phyloP scores from a whole-genome alignment of 2,329 filamentous ascomycete genomes.

The Lachnellula subtilissima region DNA sequence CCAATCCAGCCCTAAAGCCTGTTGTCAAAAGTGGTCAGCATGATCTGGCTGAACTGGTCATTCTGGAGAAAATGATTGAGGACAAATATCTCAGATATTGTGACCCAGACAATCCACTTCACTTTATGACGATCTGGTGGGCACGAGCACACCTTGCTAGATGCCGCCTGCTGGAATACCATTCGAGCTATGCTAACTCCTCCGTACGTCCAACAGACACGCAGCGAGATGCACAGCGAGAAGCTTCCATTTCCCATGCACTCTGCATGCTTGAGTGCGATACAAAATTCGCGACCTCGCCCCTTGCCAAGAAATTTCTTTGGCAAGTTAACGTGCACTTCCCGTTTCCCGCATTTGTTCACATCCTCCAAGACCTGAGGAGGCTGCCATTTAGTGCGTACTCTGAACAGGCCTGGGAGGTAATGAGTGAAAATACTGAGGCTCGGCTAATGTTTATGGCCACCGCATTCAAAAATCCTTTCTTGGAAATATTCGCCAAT shows the following conservation, averaged over 20 bases:
- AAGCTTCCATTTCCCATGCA: conserved; percentile 31
- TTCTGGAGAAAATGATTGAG: conserved; percentile 37
- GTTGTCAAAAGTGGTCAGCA: conserved; percentile 14
- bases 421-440: conserved; percentile 25
- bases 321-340: conserved; percentile 32
- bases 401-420: conserved; percentile 28
- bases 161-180: conserved; percentile 27
- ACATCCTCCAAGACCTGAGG: conserved; percentile 30
- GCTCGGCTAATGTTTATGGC: conserved; percentile 18
- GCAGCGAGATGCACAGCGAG: conserved; percentile 23
- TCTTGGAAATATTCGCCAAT: conserved; percentile 21
- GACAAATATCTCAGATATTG: conserved; percentile 40
- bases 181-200: conserved; percentile 19
- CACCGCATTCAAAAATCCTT: conserved; percentile 17
- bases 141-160: conserved; percentile 23
- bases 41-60: conserved; percentile 11
- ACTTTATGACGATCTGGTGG: conserved; percentile 31
- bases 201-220: conserved; percentile 10
- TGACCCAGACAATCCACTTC: conserved; percentile 36
- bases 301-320: conserved; percentile 26
- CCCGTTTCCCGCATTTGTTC: conserved; percentile 31
- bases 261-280: conserved; percentile 31
- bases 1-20: conserved; percentile 17
- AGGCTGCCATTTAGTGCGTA: conserved; percentile 21
- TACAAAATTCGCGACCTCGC: conserved; percentile 28